phyloP scores from a whole-genome alignment of 1,284 basidiomycete species.

The Cutaneotrichosporon sp. region DNA sequence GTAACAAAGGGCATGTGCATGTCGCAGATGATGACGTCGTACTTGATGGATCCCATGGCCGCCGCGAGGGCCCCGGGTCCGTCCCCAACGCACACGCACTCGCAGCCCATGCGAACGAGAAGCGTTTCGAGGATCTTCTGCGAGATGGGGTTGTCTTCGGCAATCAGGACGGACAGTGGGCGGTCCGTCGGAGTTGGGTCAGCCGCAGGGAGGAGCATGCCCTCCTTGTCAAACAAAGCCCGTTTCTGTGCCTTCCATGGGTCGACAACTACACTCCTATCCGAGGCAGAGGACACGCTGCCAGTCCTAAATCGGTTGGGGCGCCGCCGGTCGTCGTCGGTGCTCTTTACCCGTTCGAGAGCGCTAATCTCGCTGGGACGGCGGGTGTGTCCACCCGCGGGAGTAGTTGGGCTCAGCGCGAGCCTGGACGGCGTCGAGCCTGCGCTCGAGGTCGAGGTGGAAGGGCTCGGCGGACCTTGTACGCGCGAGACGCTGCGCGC shows the following conservation, averaged over 20 bases:
- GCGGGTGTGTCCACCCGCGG: conserved; percentile 59
- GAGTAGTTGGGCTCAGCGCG: conserved; percentile 33
- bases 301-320: conserved; percentile 84
- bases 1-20: conserved; percentile 51
- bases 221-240: neutral
- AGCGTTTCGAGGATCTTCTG: conserved; percentile 94
- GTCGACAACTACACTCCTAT: conserved; percentile 36
- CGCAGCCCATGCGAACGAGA: conserved; percentile 85
- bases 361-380: conserved; percentile 82
- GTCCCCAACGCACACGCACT: conserved; percentile 89
- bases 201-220: conserved; percentile 7
- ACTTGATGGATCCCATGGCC: conserved; percentile 88
- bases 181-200: neutral
- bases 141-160: conserved; percentile 96
- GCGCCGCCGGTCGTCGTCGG: conserved; percentile 71
- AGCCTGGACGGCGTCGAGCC: conserved; percentile 84
- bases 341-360: conserved; percentile 79
- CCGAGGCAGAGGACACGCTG: conserved; percentile 61
- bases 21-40: conserved; percentile 57
- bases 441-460: conserved; percentile 88
- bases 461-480: conserved; percentile 63
- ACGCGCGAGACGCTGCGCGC: conserved; percentile 5
- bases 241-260: conserved; percentile 23
- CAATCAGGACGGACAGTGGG: conserved; percentile 79
- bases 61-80: conserved; percentile 95